phyloP scores from a whole-genome alignment of 805 yeast species.

The Nakazawaea wickerhamii region DNA sequence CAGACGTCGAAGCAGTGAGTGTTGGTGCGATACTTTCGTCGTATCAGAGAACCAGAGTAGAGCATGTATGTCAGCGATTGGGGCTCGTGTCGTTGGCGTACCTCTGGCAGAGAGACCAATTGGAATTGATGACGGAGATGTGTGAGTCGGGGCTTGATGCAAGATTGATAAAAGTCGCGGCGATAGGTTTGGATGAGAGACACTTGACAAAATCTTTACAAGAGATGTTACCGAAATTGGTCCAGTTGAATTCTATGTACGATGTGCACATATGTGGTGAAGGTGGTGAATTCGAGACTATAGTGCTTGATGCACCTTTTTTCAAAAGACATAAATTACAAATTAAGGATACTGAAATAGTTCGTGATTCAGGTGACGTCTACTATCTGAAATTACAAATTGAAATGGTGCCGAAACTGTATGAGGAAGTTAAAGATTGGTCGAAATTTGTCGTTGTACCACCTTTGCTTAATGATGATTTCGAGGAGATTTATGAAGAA shows the following conservation, averaged over 20 bases:
- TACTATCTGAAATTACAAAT: slow-evolving; percentile 58
- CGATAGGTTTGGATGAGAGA: slow-evolving; percentile 64
- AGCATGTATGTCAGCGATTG: slow-evolving; percentile 75
- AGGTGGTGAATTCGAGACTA: slow-evolving; percentile 96
- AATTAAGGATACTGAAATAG: slow-evolving; percentile 33
- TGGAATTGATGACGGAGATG: slow-evolving; percentile 79
- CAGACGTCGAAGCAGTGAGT: slow-evolving; percentile 79
- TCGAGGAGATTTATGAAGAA: slow-evolving; percentile 2
- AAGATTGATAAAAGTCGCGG: slow-evolving; percentile 86
- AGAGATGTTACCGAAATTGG: slow-evolving; percentile 54
- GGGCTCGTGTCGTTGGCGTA: slow-evolving; percentile 67
- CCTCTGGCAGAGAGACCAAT: slow-evolving; percentile 88
- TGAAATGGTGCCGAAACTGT: slow-evolving; percentile 31
- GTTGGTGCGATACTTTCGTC: slow-evolving; percentile 95
- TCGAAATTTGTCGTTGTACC: slow-evolving; percentile 5
- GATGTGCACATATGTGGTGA: slow-evolving; percentile 97
- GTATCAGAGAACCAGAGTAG: slow-evolving; percentile 94
- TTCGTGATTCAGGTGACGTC: slow-evolving; percentile 62
- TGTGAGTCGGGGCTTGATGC: slow-evolving; percentile 66
- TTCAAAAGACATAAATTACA: slow-evolving; percentile 51
- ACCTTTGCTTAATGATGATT: slow-evolving; percentile 1
- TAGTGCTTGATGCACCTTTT: slow-evolving; percentile 87
- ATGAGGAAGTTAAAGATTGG: slow-evolving; percentile 15
- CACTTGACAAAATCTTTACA: slow-evolving; percentile 68
- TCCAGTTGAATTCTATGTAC: slow-evolving; percentile 52